These are phyloP conservation scores for Penicillium olsonii DNA, from an alignment of 2,329 filamentous ascomycete genomes.

Conservation along the genomic window DNA sequence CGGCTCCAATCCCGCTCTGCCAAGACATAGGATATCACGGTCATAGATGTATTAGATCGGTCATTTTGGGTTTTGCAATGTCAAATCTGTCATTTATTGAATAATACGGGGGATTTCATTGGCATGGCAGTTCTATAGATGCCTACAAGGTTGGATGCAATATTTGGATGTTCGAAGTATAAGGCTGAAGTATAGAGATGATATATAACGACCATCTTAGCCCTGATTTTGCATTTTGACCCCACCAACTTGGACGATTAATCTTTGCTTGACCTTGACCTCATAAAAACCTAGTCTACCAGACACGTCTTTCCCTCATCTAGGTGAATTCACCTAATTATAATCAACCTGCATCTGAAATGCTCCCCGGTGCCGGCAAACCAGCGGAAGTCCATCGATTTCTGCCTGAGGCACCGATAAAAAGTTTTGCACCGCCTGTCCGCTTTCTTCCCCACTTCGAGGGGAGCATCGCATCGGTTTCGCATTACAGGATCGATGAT, in stretches of 20 bases:
- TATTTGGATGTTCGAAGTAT: background rate
- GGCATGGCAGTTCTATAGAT: too few species aligned
- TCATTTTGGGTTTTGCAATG: background rate
- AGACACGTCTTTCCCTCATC: too few species aligned
- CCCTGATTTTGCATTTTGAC: background rate
- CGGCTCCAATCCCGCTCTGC: conserved; percentile 15
- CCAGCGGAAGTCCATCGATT: background rate
- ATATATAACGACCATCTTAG: conserved; percentile 1
- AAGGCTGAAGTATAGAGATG: background rate
- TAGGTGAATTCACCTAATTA: too few species aligned
- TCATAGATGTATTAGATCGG: background rate
- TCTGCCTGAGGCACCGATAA: conserved; percentile 24
- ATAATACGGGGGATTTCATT: too few species aligned
- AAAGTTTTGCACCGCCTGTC: conserved; percentile 36
- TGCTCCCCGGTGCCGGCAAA: too few species aligned
- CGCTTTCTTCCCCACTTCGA: conserved; percentile 22
- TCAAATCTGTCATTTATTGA: fast-evolving
- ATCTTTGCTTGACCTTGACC: too few species aligned
- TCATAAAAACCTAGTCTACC: too few species aligned
- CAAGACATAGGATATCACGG: conserved; percentile 20
- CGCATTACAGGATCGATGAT: conserved; percentile 22
- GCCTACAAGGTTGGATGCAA: too few species aligned
- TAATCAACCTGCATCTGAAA: too few species aligned
- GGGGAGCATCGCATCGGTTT: conserved; percentile 26
- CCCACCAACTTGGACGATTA: background rate